Evolutionary conservation across 441 rosid genomes (phyloP).

Genomic region (Syzygium syzygioides): DNA sequence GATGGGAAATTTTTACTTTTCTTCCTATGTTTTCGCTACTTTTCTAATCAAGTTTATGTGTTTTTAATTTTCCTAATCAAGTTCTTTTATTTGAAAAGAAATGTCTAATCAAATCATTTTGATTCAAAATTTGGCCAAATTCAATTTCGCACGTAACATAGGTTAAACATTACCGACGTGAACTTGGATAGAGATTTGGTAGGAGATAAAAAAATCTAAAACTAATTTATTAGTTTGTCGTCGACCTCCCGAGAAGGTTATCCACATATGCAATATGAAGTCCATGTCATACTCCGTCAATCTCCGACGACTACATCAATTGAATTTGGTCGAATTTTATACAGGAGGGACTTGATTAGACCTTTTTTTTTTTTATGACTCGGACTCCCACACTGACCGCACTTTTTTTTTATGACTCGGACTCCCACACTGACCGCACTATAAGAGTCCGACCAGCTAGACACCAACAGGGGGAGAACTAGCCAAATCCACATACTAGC

Average conservation of each 20-base stretch:
- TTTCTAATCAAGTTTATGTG: neutral
- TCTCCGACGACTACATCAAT: accelerated
- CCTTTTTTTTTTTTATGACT: no score
- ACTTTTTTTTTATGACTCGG: no score
- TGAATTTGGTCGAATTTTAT: neutral
- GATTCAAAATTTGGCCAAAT: neutral
- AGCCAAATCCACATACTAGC: no score
- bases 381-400: no score
- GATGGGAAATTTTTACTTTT: neutral
- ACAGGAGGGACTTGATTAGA: neutral
- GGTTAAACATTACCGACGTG: neutral
- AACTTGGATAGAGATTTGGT: neutral
- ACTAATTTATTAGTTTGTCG: neutral
- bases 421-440: no score
- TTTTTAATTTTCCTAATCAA: neutral
- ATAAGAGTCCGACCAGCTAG: no score
- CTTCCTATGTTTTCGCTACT: neutral
- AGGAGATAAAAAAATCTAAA: neutral
- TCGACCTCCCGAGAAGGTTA: neutral
- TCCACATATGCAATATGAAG: neutral
- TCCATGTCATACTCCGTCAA: neutral
- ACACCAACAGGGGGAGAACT: no score
- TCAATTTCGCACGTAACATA: neutral
- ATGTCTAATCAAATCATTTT: neutral
- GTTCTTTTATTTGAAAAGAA: neutral